Conservation (phyloP, 2,329 filamentous ascomycete genomes). For the Monosporascus sp. region DNA sequence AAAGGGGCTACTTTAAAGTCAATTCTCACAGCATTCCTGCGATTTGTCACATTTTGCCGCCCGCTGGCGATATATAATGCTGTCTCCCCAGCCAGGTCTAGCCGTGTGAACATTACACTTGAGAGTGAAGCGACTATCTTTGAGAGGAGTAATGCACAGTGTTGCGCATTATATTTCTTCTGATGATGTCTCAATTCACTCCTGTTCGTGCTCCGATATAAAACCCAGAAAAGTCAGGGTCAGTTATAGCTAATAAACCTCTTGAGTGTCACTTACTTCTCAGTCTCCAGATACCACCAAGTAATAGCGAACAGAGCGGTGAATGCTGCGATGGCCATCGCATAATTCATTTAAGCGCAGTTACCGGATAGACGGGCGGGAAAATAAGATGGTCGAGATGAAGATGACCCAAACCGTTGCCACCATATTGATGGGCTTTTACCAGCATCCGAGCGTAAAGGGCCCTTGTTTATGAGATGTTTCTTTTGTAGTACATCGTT, state of each 20-base stretch:
- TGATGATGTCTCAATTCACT: too few species aligned
- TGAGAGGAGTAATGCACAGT: too few species aligned
- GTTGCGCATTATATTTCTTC: too few species aligned
- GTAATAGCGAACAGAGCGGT: conserved; percentile 43
- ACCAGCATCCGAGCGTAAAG: conserved; percentile 52
- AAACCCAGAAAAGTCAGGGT: not conserved
- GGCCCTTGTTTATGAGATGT: conserved; percentile 52
- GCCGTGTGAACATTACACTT: too few species aligned
- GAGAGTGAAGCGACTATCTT: too few species aligned
- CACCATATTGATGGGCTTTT: conserved; percentile 47
- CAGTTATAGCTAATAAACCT: too few species aligned
- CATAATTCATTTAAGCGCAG: conserved; percentile 42
- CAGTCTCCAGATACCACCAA: conserved; percentile 35
- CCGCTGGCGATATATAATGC: too few species aligned
- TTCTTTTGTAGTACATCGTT: conserved; percentile 47
- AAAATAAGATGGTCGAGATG: conserved; percentile 37
- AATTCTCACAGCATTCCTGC: too few species aligned
- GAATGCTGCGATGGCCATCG: conserved; percentile 15
- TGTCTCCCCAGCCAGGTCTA: too few species aligned
- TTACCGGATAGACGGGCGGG: conserved; percentile 41
- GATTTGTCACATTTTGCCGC: too few species aligned
- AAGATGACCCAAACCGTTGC: conserved; percentile 58
- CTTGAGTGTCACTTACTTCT: not conserved
- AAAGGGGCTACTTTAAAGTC: too few species aligned
- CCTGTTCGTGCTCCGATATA: not conserved